These are phyloP conservation scores for Salix brachista DNA, from an alignment of 345 rosid species.

Conservation along the genomic window DNA sequence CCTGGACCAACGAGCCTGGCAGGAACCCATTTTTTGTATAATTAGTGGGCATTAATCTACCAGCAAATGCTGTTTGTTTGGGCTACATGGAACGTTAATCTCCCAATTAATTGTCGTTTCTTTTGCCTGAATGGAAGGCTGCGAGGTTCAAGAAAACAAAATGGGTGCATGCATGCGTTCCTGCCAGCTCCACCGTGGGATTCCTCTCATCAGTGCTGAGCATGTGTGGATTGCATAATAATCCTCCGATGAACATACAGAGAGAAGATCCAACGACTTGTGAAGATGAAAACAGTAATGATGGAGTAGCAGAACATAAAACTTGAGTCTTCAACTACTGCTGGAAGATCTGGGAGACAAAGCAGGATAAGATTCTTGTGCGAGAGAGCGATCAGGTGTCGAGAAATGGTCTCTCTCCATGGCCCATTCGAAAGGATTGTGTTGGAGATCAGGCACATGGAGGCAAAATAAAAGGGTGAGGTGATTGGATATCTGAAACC, in stretches of 20 bases:
- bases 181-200: not conserved
- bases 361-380: not conserved
- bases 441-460: not conserved
- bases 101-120: not conserved
- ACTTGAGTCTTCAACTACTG: not conserved
- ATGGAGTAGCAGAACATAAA: not conserved
- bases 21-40: not conserved
- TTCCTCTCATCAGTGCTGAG: not conserved
- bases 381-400: not conserved
- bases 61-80: not conserved
- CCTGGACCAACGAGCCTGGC: not conserved
- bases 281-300: not conserved
- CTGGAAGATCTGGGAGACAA: not conserved
- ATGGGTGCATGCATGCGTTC: not conserved
- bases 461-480: not conserved
- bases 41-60: not conserved
- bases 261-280: not conserved
- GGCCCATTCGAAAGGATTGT: not conserved
- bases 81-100: not conserved
- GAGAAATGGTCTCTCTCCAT: not conserved
- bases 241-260: not conserved
- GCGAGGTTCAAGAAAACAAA: not conserved
- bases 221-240: not conserved
- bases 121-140: not conserved
- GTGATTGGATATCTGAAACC: not conserved